These are phyloP conservation scores for Wolfiporia cocos DNA, from an alignment of 1,284 basidiomycete genomes.

Conservation along the genomic window DNA sequence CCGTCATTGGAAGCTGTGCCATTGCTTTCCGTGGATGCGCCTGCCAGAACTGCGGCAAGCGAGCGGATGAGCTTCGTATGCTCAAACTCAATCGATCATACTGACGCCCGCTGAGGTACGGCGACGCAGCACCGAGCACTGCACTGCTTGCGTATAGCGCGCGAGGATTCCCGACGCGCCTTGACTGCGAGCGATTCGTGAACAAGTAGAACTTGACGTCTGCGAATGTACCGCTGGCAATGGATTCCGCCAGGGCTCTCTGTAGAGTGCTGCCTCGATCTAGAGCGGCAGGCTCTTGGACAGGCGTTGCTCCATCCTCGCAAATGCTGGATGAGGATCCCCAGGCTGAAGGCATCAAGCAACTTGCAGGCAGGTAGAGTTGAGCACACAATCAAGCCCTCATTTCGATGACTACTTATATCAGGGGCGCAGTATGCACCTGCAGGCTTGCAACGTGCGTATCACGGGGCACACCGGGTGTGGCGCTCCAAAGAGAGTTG, in stretches of 20 bases:
- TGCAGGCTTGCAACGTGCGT: no score
- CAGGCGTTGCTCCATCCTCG: neutral
- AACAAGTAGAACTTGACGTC: conserved; percentile 14
- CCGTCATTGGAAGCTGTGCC: conserved; percentile 8
- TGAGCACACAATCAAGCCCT: no score
- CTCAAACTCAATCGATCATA: neutral
- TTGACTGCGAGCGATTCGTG: conserved; percentile 8
- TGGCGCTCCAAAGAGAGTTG: no score
- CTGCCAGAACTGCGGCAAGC: conserved; percentile 10
- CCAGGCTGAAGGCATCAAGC: no score
- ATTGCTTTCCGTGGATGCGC: conserved; percentile 14
- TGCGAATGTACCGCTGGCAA: conserved; percentile 8
- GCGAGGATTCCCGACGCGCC: conserved; percentile 9
- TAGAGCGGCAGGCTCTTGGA: no score
- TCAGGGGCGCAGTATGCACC: no score
- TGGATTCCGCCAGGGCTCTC: conserved; percentile 10
- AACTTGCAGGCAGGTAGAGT: no score
- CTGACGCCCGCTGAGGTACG: conserved; percentile 13
- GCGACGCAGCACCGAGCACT: conserved; percentile 10
- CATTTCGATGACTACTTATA: no score
- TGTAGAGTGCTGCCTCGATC: no score
- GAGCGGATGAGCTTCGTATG: neutral
- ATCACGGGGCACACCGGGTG: no score
- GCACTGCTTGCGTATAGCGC: conserved; percentile 14
- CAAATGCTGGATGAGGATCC: neutral